Evolutionary conservation across 805 yeast genomes (phyloP).

Genomic region (Novakomyces olei): DNA sequence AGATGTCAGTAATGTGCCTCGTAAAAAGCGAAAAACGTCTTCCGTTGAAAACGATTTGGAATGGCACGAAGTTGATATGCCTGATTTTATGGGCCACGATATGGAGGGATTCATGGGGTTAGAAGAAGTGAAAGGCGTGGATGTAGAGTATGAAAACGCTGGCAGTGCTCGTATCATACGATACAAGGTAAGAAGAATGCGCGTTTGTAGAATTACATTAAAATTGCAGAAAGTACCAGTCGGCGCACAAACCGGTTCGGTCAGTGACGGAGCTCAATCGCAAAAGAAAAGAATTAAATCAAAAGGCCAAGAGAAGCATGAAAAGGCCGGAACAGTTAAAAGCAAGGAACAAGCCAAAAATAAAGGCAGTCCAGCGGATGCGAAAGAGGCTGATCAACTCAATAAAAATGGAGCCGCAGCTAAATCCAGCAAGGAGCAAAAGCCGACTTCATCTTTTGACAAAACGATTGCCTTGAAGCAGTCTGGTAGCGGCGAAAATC

Average conservation of each 20-base stretch:
- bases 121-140: constrained; percentile 88
- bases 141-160: constrained; percentile 52
- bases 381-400: neutral
- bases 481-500: constrained; percentile 8
- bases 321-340: constrained; percentile 9
- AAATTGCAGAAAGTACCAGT: constrained; percentile 5
- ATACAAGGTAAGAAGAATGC: constrained; percentile 6
- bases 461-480: constrained; percentile 9
- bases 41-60: constrained; percentile 14
- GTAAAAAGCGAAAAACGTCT: too few species aligned
- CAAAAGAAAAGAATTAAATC: constrained; percentile 6
- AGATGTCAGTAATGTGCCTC: too few species aligned
- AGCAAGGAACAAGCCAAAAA: constrained; percentile 1
- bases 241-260: constrained; percentile 7
- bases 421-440: constrained; percentile 3
- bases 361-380: neutral
- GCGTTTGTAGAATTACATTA: neutral
- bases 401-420: constrained; percentile 4
- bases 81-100: constrained; percentile 66
- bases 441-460: constrained; percentile 3
- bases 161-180: constrained; percentile 14
- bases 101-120: constrained; percentile 80
- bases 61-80: constrained; percentile 70
- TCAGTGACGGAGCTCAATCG: constrained; percentile 4
- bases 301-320: constrained; percentile 11